Evolutionary conservation across 1,284 basidiomycete species (phyloP).

Genomic region (Vanrija sp.): DNA sequence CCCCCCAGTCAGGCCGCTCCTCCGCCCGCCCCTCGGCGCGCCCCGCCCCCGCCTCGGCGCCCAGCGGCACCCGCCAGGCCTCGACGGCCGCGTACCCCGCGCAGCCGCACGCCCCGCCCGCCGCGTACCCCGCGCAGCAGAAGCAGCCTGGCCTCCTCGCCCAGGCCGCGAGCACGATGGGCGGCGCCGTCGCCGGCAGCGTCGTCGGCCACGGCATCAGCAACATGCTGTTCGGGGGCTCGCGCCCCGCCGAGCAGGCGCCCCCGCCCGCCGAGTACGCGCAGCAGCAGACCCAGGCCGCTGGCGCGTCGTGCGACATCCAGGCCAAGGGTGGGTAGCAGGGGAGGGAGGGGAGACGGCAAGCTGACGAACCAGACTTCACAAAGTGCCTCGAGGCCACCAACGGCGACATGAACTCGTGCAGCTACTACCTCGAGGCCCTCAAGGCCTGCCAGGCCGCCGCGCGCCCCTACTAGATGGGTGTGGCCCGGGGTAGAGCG

Average conservation of each 20-base stretch:
- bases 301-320: slow-evolving; percentile 51
- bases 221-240: slow-evolving; percentile 56
- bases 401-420: slow-evolving; percentile 54
- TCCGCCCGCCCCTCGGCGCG: slow-evolving; percentile 41
- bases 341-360: not conserved
- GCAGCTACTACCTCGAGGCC: slow-evolving; percentile 56
- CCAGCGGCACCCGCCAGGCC: slow-evolving; percentile 26
- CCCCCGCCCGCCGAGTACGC: slow-evolving; percentile 46
- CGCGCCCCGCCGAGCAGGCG: slow-evolving; percentile 31
- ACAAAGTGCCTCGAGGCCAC: slow-evolving; percentile 54
- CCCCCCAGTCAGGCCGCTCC: slow-evolving; percentile 28
- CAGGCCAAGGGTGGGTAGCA: slow-evolving; percentile 53
- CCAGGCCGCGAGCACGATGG: slow-evolving; percentile 55
- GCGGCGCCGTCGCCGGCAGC: slow-evolving; percentile 54
- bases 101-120: slow-evolving; percentile 11
- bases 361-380: slow-evolving; percentile 44
- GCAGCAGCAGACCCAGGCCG: slow-evolving; percentile 27
- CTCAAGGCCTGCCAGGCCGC: slow-evolving; percentile 53
- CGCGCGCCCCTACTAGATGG: slow-evolving; percentile 46
- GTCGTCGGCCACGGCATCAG: slow-evolving; percentile 56
- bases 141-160: slow-evolving; percentile 43
- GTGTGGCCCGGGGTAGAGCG: no score
- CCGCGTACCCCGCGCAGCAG: slow-evolving; percentile 14
- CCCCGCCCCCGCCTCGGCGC: slow-evolving; percentile 27
- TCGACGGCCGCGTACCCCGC: slow-evolving; percentile 37